These are phyloP conservation scores for Tetradesmus obliquus DNA, from an alignment of 139 green algal species.

Conservation along the genomic window DNA sequence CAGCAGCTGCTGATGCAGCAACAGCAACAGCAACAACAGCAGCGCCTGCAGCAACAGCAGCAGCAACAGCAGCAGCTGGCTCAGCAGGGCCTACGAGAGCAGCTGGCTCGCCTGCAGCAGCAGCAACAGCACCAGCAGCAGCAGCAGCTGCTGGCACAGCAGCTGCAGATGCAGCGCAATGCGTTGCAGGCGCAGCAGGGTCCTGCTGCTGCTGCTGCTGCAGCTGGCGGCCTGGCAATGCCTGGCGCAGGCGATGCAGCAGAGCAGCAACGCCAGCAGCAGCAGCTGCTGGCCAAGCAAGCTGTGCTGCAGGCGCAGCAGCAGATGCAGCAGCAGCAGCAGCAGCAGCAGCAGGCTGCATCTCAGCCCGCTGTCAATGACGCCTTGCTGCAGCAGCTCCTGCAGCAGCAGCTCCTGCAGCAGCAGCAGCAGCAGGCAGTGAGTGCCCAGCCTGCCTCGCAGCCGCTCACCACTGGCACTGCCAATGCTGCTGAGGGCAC, in stretches of 20 bases:
- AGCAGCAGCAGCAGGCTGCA: constrained; percentile 17
- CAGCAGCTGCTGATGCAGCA: background rate
- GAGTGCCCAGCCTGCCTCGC: background rate
- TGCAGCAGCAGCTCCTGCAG: constrained; percentile 10
- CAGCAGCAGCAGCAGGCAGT: background rate
- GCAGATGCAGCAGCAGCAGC: background rate
- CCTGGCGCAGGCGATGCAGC: background rate
- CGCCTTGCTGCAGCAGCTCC: background rate
- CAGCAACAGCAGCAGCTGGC: constrained; percentile 20
- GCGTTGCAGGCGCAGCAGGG: background rate
- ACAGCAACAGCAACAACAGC: background rate
- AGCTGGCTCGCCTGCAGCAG: constrained; percentile 1
- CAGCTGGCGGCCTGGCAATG: background rate
- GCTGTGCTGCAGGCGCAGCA: background rate
- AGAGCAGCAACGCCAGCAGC: constrained; percentile 9
- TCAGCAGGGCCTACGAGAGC: background rate
- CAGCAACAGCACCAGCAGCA: constrained; percentile 16
- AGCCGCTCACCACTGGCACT: background rate
- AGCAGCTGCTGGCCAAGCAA: background rate
- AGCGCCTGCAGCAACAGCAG: background rate
- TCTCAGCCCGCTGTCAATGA: background rate
- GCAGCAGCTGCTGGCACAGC: background rate
- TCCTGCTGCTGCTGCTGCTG: background rate
- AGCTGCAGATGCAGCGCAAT: constrained; percentile 13
- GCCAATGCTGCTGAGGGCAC: background rate